These are phyloP conservation scores for Bolboschoenus planiculmis DNA, from an alignment of 176 grass and related monocot species.

Conservation along the genomic window DNA sequence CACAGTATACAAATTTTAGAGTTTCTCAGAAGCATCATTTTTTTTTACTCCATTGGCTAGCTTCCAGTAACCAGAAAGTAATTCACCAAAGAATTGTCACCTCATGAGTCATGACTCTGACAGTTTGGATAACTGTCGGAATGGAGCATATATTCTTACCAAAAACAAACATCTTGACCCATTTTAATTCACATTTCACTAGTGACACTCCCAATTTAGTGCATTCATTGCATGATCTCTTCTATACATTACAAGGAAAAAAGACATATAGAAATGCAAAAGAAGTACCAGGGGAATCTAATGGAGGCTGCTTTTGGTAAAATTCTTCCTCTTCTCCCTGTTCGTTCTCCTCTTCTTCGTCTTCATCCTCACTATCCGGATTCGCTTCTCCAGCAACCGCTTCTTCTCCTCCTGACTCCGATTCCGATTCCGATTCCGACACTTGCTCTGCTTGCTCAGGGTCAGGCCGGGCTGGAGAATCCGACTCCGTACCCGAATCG, in stretches of 20 bases:
- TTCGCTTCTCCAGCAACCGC: not conserved
- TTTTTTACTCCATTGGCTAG: not conserved
- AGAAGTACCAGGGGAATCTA: conserved; percentile 18
- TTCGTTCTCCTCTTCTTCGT: conserved; percentile 29
- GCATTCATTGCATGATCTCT: conserved; percentile 6
- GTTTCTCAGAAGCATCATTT: not conserved
- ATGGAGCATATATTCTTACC: not conserved
- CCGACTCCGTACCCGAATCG: conserved; percentile 31
- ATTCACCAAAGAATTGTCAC: not conserved
- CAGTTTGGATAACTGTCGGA: not conserved
- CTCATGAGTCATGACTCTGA: not conserved
- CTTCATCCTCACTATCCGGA: not conserved
- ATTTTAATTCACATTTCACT: not conserved
- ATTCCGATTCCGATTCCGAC: not conserved
- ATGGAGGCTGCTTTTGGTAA: not conserved
- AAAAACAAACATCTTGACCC: not conserved
- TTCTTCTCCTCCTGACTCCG: not conserved
- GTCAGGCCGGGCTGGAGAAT: not conserved
- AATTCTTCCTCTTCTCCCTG: not conserved
- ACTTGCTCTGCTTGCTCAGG: not conserved
- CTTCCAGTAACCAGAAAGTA: not conserved
- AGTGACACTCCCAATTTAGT: not conserved
- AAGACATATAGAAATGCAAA: not conserved
- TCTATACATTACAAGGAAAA: not conserved
- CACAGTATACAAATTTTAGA: not conserved